Conservation (phyloP, 305 asterid genomes). For the Rubia peregrina region DNA sequence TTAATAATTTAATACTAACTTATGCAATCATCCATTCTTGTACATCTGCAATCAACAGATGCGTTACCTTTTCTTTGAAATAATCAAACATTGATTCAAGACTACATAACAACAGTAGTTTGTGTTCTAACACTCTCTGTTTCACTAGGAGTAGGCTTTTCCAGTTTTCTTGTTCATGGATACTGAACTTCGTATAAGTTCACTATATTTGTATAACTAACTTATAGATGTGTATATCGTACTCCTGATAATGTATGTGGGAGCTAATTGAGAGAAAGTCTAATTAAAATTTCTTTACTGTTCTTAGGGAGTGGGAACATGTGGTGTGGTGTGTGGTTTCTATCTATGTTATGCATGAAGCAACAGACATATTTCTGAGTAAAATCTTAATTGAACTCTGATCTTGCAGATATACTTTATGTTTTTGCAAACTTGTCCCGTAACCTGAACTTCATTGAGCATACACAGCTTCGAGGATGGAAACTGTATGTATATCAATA, state of each 20-base stretch:
- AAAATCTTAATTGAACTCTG: constrained; percentile 16
- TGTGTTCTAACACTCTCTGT: background rate
- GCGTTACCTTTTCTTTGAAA: background rate
- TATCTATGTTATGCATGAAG: background rate
- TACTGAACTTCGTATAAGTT: background rate
- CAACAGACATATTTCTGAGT: background rate
- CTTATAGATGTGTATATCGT: background rate
- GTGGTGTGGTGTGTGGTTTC: background rate
- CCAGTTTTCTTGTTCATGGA: background rate
- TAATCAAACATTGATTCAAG: background rate
- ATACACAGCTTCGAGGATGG: constrained; percentile 78
- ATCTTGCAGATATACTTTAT: constrained; percentile 77
- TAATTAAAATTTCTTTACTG: background rate
- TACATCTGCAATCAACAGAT: background rate
- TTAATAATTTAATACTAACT: background rate
- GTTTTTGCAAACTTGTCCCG: constrained; percentile 78
- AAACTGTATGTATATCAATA: constrained; percentile 56
- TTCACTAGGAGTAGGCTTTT: background rate
- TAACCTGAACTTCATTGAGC: constrained; percentile 82
- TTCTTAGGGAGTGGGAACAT: background rate
- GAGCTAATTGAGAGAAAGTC: background rate
- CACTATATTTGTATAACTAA: background rate
- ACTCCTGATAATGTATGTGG: background rate
- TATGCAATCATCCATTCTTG: background rate
- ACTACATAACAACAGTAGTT: background rate